Evolutionary conservation across 371 early-diverging fungal species (phyloP), one percentile per base, ranked within the genome.

Genomic region (Mortierella sp.): DNA sequence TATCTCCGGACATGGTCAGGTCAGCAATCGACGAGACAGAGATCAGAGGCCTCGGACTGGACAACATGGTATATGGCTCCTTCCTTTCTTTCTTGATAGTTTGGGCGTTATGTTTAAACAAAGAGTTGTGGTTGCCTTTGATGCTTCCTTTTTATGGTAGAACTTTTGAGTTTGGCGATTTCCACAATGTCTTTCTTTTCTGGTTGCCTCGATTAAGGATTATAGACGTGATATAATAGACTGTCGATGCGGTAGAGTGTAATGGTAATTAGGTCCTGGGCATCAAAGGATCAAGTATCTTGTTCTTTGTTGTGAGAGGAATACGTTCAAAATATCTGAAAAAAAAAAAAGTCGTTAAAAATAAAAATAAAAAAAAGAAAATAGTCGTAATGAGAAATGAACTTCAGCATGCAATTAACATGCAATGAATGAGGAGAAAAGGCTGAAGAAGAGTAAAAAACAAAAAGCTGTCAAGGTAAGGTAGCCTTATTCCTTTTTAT

Each of bases 11-110:
- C 60, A 81, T 55, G 57, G 72, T 71, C 65, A 81, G 43, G 76
- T 81, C 82, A 16, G 73, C 82, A 33, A 81, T 72, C 6, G 82
- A 81, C 45, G 76, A 76, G 55, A 81, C 82, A 8, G 82, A 81
- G 69, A 81, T 81, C 63, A 81, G 47, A 4, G 82, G 72, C 58
- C 81, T 71, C 50, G 67, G 69, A 41, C 69, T 81, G 47, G 82
- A 69, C 67, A 81, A 57, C 82, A 81, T 59, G 60, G 57, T 55
- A 62, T 57, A n/a, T 50, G 36, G 15, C 52, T 22, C n/a, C 48
- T 38, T 36, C 64, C 60, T 58, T 58, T 19, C 63, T 41, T 41
- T 33, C 60, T n/a, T 63, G 47, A 8, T 53, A 22, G 40, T 38
- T 8, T 40, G 19, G 40, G 8, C 7, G 22, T 9, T 53, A 5